These are phyloP conservation scores for Tolypocladium nubicola DNA, from an alignment of 2,329 filamentous ascomycete species.

Conservation along the genomic window DNA sequence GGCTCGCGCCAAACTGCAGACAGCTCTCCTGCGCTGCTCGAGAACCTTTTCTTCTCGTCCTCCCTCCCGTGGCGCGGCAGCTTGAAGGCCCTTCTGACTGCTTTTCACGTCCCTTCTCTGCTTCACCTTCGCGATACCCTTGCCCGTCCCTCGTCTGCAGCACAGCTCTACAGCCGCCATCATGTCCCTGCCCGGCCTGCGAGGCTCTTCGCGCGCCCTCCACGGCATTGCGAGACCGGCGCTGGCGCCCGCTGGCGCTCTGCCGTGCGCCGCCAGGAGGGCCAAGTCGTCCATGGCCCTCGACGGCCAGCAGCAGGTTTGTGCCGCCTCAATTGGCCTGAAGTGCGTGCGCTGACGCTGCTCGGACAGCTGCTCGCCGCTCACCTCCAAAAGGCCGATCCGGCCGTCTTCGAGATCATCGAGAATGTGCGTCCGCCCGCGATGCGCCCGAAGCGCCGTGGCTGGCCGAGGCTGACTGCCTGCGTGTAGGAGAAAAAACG, in stretches of 20 bases:
- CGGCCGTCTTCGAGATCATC: constrained; percentile 77
- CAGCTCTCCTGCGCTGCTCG: not conserved
- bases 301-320: constrained; percentile 51
- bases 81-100: not conserved
- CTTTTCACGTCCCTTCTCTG: not conserved
- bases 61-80: not conserved
- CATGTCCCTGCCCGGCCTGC: constrained; percentile 39
- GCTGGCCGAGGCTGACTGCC: not conserved
- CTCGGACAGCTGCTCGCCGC: constrained; percentile 62
- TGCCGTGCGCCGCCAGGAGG: constrained; percentile 19
- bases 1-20: not conserved
- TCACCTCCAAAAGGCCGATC: constrained; percentile 74
- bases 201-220: constrained; percentile 37
- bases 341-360: constrained; percentile 9
- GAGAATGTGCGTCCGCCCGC: constrained; percentile 54
- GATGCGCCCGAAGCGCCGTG: not conserved
- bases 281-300: constrained; percentile 34
- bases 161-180: not conserved
- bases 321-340: constrained; percentile 8
- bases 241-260: constrained; percentile 9
- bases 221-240: constrained; percentile 27
- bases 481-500: constrained; percentile 71
- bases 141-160: not conserved
- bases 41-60: not conserved
- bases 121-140: not conserved